These are phyloP conservation scores for Monosporascus sp. DNA, from an alignment of 2,329 filamentous ascomycete species.

Conservation along the genomic window DNA sequence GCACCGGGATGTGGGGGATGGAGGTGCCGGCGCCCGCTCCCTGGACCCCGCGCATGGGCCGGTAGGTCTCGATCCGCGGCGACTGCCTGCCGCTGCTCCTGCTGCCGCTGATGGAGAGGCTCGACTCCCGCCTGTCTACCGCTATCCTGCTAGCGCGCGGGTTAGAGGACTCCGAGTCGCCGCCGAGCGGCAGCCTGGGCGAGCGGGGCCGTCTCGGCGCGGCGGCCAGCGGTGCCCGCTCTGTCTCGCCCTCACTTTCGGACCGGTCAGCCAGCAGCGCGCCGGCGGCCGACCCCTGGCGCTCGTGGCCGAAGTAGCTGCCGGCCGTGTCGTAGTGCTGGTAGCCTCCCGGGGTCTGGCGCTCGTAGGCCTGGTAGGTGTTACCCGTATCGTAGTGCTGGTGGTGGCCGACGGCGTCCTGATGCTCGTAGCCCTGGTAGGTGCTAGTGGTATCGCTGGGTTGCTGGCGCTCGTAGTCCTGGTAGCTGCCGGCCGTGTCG, in stretches of 20 bases:
- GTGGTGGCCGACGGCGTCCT: too few species aligned
- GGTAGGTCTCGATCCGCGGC: neutral
- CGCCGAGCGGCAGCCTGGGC: neutral
- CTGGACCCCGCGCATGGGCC: neutral
- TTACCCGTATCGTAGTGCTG: too few species aligned
- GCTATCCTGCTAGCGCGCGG: neutral
- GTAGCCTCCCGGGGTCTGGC: too few species aligned
- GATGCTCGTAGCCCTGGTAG: too few species aligned
- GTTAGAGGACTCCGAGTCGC: neutral
- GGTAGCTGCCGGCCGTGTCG: too few species aligned
- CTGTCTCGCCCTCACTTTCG: neutral
- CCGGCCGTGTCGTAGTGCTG: too few species aligned
- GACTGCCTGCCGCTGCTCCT: neutral
- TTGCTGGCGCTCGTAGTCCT: too few species aligned
- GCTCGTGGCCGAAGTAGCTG: too few species aligned
- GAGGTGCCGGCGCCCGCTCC: neutral
- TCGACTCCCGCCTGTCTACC: neutral
- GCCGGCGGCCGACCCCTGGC: neutral
- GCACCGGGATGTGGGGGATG: neutral
- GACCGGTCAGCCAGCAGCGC: neutral
- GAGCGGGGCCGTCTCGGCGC: neutral
- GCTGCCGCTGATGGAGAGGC: neutral
- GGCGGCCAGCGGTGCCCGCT: neutral
- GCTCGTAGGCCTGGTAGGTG: too few species aligned
- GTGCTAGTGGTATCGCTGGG: too few species aligned